Evolutionary conservation across 306 rosid species (phyloP).

Genomic region (Vicia sativa): DNA sequence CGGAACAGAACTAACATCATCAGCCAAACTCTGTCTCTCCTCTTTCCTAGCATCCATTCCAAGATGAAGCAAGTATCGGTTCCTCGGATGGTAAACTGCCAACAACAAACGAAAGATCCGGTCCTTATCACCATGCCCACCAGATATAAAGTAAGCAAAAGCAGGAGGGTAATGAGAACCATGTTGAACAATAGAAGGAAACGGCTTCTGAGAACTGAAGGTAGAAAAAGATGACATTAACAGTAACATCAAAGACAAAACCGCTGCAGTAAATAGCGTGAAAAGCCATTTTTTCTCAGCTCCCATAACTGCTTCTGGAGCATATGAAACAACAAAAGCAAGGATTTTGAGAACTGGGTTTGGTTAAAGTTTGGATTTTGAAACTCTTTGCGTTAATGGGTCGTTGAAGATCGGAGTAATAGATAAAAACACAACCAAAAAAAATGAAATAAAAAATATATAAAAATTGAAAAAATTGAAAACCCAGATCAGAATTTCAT

Average conservation of each 20-base stretch:
- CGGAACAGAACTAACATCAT: slow-evolving; percentile 57
- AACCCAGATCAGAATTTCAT: slow-evolving; percentile 42
- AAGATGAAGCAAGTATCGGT: slow-evolving; percentile 78
- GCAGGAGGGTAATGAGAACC: slow-evolving; percentile 82
- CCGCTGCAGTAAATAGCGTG: slow-evolving; percentile 69
- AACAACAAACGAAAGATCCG: slow-evolving; percentile 87
- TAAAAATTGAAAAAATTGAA: background rate
- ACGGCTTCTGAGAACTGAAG: slow-evolving; percentile 65
- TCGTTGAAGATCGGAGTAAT: slow-evolving; percentile 47
- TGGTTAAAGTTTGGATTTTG: slow-evolving; percentile 32
- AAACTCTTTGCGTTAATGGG: slow-evolving; percentile 39
- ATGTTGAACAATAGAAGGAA: slow-evolving; percentile 67
- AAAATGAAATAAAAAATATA: background rate
- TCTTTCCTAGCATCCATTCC: slow-evolving; percentile 67
- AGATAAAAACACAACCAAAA: background rate
- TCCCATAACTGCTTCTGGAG: slow-evolving; percentile 59
- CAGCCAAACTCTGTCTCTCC: slow-evolving; percentile 58
- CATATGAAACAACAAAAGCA: slow-evolving; percentile 37
- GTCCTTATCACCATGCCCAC: slow-evolving; percentile 67
- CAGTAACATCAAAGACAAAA: slow-evolving; percentile 60
- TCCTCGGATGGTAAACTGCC: slow-evolving; percentile 88
- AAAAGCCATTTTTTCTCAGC: slow-evolving; percentile 89
- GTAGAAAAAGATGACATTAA: slow-evolving; percentile 71
- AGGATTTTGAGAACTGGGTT: slow-evolving; percentile 39
- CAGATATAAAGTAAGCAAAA: slow-evolving; percentile 80